Percentiles rank a stretch among this genome's conserved stretches.
These are phyloP conservation scores for Trichaptum fuscoviolaceum DNA, from an alignment of 768 basidiomycete species.

Conservation along the genomic window DNA sequence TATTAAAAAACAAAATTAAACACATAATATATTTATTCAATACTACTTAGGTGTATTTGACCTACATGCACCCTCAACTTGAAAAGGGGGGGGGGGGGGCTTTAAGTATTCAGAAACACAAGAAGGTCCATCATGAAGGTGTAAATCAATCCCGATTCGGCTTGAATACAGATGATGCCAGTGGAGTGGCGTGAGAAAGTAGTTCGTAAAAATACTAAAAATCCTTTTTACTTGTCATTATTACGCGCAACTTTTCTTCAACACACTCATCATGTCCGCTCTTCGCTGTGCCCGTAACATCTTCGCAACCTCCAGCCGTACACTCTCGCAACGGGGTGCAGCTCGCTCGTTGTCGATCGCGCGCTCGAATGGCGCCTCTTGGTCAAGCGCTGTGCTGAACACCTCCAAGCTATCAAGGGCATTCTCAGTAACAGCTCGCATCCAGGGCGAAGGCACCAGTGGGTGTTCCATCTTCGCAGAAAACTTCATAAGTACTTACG, in stretches of 20 bases:
- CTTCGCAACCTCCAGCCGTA: conserved; percentile 38
- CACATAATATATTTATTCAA: not conserved
- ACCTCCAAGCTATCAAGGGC: conserved; percentile 29
- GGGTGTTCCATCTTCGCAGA: conserved; percentile 17
- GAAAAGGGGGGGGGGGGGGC: not conserved
- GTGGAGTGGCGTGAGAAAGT: not conserved
- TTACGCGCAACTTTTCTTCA: conserved; percentile 5
- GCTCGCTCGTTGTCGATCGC: conserved; percentile 15
- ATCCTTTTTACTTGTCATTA: not conserved
- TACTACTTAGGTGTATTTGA: not conserved
- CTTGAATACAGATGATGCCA: not conserved
- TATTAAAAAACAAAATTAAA: not conserved
- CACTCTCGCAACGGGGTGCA: conserved; percentile 24
- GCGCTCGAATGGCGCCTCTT: not conserved
- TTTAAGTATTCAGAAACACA: not conserved
- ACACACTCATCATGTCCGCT: conserved; percentile 49
- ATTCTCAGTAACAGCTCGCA: conserved; percentile 35
- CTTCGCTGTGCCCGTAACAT: conserved; percentile 57
- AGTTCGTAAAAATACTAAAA: not conserved
- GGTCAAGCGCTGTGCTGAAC: conserved; percentile 12
- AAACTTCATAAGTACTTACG: not conserved
- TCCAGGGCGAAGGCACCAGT: conserved; percentile 39
- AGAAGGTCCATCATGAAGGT: not conserved
- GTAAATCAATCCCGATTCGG: not conserved
- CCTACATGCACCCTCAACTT: not conserved